A percentile compares a stretch with the other conserved stretches of the same genome.
phyloP scores from a whole-genome alignment of 2,329 filamentous ascomycete genomes.

The Penicillium palitans region DNA sequence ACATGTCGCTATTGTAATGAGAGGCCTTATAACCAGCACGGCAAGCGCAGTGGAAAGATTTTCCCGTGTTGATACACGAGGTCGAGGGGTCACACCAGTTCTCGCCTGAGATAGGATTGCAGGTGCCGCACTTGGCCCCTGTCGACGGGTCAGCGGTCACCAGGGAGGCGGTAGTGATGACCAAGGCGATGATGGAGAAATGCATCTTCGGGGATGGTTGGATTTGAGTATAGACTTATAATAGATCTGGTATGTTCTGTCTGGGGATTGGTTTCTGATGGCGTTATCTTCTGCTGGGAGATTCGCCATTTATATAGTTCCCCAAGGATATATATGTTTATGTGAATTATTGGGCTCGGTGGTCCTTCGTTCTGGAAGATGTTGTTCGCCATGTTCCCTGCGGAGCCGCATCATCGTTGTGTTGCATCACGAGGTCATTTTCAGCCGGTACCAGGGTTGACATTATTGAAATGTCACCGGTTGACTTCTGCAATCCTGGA shows the following conservation, averaged over 20 bases:
- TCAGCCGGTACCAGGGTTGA: background rate
- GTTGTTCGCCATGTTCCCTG: background rate
- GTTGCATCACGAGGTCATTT: conserved; percentile 2
- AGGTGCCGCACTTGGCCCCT: conserved; percentile 36
- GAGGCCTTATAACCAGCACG: conserved; percentile 45
- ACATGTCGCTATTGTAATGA: conserved; percentile 29
- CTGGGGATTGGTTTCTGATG: conserved; percentile 2
- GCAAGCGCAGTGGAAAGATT: conserved; percentile 44
- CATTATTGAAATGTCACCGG: background rate
- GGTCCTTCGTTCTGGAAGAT: background rate
- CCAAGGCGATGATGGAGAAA: conserved; percentile 26
- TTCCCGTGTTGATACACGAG: conserved; percentile 47
- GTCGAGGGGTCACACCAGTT: conserved; percentile 47
- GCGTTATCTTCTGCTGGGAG: conserved; percentile 1
- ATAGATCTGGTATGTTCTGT: background rate
- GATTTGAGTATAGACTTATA: background rate
- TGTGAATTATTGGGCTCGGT: background rate
- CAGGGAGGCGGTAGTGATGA: conserved; percentile 29
- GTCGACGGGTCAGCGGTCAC: conserved; percentile 20
- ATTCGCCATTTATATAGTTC: conserved; percentile 7
- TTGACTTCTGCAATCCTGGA: background rate
- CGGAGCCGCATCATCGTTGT: background rate
- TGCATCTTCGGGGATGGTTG: conserved; percentile 33
- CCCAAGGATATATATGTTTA: background rate
- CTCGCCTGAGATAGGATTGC: conserved; percentile 42